These are phyloP conservation scores for Flaveria linearis DNA, from an alignment of 129 eudicot species.

Conservation along the genomic window DNA sequence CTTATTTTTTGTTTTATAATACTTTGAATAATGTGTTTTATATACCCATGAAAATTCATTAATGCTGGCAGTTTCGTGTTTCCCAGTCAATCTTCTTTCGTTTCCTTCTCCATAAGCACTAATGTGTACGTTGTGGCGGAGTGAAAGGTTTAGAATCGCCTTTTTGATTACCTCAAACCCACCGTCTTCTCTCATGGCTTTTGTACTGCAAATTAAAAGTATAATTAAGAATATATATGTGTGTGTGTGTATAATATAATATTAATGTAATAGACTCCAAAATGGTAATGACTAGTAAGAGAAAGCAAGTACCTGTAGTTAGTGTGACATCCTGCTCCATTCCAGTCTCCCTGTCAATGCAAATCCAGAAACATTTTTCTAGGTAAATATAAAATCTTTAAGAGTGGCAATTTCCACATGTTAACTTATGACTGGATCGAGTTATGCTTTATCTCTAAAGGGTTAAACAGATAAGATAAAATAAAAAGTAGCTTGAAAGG, in stretches of 20 bases:
- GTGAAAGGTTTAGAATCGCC: constrained; percentile 86
- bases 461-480: background rate
- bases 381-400: background rate
- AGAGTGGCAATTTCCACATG: background rate
- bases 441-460: background rate
- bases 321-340: constrained; percentile 98
- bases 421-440: background rate
- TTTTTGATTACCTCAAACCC: constrained; percentile 89
- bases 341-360: constrained; percentile 92
- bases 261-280: background rate
- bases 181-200: constrained; percentile 93
- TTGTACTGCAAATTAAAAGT: constrained; percentile 56
- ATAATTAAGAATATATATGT: background rate
- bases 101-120: constrained; percentile 99
- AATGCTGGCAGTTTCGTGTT: constrained; percentile 97
- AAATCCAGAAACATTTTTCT: background rate
- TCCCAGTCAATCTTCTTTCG: constrained; percentile 92
- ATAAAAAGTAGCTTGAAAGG: background rate
- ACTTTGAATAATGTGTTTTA: background rate
- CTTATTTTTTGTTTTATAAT: background rate
- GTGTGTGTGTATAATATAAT: background rate
- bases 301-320: constrained; percentile 76
- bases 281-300: background rate
- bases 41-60: constrained; percentile 85
- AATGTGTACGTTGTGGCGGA: constrained; percentile 89